phyloP scores from a whole-genome alignment of 805 yeast genomes.

The Isabelozyma rhagii region DNA sequence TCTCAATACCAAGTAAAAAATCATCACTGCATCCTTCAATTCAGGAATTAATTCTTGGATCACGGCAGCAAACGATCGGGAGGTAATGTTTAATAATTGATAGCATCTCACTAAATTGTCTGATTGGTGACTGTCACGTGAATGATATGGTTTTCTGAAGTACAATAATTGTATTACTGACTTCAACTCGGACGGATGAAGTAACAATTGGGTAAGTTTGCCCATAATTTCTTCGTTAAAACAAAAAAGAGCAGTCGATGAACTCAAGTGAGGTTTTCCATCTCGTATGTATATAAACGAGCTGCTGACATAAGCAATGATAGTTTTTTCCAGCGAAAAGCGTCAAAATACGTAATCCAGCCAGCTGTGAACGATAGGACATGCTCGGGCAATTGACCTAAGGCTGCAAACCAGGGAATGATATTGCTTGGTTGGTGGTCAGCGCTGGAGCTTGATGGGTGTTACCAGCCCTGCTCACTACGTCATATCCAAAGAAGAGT shows the following conservation, averaged over 20 bases:
- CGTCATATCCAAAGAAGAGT: too few relatives aligned
- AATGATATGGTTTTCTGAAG: conserved; percentile 54
- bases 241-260: background rate
- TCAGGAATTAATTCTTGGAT: conserved; percentile 90
- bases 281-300: background rate
- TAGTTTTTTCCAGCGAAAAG: background rate
- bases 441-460: too few relatives aligned
- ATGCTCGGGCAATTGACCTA: background rate
- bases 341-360: background rate
- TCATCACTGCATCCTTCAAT: conserved; percentile 72
- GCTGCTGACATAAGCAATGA: background rate
- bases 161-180: conserved; percentile 60
- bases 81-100: conserved; percentile 61
- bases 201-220: conserved; percentile 53
- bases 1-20: conserved; percentile 81
- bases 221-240: conserved; percentile 43
- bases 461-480: too few relatives aligned
- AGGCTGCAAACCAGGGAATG: too few relatives aligned
- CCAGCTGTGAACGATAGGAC: background rate
- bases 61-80: conserved; percentile 93
- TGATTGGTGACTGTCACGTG: conserved; percentile 34
- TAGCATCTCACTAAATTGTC: conserved; percentile 56
- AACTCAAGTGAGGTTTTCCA: too few relatives aligned
- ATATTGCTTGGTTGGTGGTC: too few relatives aligned
- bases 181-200: conserved; percentile 70